Evolutionary conservation across 2,329 filamentous ascomycete species (phyloP).

Genomic region (Geosmithia putterillii): DNA sequence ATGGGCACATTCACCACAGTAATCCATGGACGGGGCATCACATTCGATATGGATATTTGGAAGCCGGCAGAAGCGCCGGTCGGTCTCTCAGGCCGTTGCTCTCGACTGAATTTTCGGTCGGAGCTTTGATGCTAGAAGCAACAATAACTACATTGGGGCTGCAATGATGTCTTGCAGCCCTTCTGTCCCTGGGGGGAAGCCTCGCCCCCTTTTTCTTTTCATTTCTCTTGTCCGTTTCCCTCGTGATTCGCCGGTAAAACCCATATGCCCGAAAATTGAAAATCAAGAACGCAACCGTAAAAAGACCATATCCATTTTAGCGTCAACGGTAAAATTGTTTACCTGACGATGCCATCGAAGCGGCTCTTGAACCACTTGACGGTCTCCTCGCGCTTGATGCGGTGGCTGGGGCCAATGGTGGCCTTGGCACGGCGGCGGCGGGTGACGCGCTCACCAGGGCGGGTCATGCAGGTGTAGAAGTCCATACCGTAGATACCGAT

Average conservation of each 20-base stretch:
- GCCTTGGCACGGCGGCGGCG: constrained; percentile 86
- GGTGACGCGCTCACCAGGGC: constrained; percentile 94
- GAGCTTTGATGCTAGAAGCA: constrained; percentile 35
- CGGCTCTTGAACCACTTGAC: constrained; percentile 88
- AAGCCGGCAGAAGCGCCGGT: constrained; percentile 58
- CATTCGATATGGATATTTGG: constrained; percentile 19
- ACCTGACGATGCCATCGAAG: constrained; percentile 98
- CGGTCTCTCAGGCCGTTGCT: constrained; percentile 61
- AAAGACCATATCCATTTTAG: neutral
- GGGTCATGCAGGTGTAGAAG: constrained; percentile 99
- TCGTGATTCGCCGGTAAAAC: constrained; percentile 27
- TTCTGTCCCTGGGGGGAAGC: constrained; percentile 7
- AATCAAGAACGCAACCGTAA: constrained; percentile 11
- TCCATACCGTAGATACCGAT: constrained; percentile 99
- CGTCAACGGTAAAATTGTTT: constrained; percentile 26
- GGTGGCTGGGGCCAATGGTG: constrained; percentile 77
- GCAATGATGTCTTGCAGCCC: neutral
- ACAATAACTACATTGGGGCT: constrained; percentile 20
- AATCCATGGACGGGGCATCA: constrained; percentile 17
- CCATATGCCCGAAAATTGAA: constrained; percentile 17
- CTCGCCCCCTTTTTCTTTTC: constrained; percentile 1
- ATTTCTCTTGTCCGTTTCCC: constrained; percentile 13
- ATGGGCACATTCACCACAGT: neutral
- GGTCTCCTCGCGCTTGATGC: constrained; percentile 89
- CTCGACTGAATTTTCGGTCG: constrained; percentile 41